Evolutionary conservation across 805 yeast species (phyloP), one percentile per base, ranked within the genome.

Genomic region (Candida endomychidarum): DNA sequence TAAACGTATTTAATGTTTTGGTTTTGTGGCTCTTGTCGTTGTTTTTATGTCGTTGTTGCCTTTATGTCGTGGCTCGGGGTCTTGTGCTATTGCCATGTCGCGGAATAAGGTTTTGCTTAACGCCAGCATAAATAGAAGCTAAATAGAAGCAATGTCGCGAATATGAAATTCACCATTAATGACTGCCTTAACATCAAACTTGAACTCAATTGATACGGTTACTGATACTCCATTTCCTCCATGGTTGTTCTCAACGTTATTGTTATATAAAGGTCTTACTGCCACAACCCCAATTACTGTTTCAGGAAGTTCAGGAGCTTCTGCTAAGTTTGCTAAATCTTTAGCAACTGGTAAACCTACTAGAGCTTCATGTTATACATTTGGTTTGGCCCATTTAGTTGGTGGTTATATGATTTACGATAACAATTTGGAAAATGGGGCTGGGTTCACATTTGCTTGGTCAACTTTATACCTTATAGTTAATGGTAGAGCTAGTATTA

Each of bases 381-480:
- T 85, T 56, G 84, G 87, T 4, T 63, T 74, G 1, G 80, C 85
- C 26, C 64, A 76, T 42, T 79, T 79, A 1, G 58, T 83, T 14
- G 91, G 91, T 18, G 80, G 86, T 3, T 83, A 78, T 67, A 83
- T 89, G 68, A 75, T 83, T 28, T 70, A 71, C 47, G 96, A 89
- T 55, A 82, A 86, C 11, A 96, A 88, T 53, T 61, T 78, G 15
- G 73, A 75, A 33, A 81, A 85, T 60, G 96, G 95, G 3, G 73
- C 91, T 1, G 96, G 96, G 0, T 83, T 89, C 53, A 67, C 75
- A 5, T 70, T 78, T 51, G 95, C 93, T 2, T 90, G 96, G 96
- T 78, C 86, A 6, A 58, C 84, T 6, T 60, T 89, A 42, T 90
- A 86, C 53, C 55, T 83, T 42, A 56, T 89, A 9, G 86, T 83